Conservation (phyloP, 1,139 yeast species). For the Geotrichum restrictum region DNA sequence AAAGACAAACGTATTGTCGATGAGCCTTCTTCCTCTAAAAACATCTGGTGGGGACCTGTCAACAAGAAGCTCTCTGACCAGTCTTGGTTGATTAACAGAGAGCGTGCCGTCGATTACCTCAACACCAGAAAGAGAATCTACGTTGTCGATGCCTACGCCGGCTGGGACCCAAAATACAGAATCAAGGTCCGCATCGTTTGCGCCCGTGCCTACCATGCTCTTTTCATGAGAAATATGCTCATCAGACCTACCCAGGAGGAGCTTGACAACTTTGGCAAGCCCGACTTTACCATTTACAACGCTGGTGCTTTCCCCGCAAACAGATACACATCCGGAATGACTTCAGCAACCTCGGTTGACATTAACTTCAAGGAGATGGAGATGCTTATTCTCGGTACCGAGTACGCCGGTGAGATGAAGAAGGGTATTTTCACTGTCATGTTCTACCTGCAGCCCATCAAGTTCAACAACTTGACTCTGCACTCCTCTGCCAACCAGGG, state of each 20-base stretch:
- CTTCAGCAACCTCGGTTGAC: slow-evolving; percentile 92
- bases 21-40: slow-evolving; percentile 74
- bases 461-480: slow-evolving; percentile 83
- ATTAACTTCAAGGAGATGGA: slow-evolving; percentile 97
- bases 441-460: slow-evolving; percentile 98
- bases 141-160: slow-evolving; percentile 95
- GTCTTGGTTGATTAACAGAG: slow-evolving; percentile 94
- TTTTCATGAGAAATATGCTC: slow-evolving; percentile 97
- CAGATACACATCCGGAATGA: slow-evolving; percentile 95
- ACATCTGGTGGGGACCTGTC: slow-evolving; percentile 99
- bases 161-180: slow-evolving; percentile 98
- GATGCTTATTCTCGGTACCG: slow-evolving; percentile 97
- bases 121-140: slow-evolving; percentile 93
- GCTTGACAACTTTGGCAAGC: slow-evolving; percentile 86
- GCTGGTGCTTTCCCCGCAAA: slow-evolving; percentile 99
- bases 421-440: slow-evolving; percentile 98
- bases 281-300: slow-evolving; percentile 96
- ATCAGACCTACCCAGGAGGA: slow-evolving; percentile 93
- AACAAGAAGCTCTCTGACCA: slow-evolving; percentile 91
- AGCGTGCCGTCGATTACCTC: slow-evolving; percentile 94
- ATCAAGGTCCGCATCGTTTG: slow-evolving; percentile 94
- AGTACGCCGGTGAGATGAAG: slow-evolving; percentile 99
- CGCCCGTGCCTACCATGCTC: slow-evolving; percentile 97
- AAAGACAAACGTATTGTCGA: slow-evolving; percentile 97
- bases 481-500: slow-evolving; percentile 97